Evolutionary conservation across 163 green algal species (phyloP).

Genomic region (Scenedesmus sp.): DNA sequence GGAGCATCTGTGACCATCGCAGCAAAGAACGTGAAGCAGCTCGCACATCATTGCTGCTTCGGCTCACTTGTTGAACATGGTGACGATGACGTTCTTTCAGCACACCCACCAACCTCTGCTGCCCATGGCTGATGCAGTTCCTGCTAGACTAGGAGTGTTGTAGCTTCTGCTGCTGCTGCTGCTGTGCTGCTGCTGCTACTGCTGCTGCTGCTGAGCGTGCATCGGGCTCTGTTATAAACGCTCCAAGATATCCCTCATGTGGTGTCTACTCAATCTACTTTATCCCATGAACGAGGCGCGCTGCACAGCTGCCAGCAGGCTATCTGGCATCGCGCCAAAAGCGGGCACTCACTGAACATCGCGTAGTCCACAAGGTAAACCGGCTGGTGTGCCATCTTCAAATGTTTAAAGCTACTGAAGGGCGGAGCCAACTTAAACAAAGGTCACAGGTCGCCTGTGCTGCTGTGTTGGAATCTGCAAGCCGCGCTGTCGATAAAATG

Average conservation of each 20-base stretch:
- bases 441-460: background rate
- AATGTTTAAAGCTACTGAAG: background rate
- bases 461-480: background rate
- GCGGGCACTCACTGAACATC: constrained; percentile 2
- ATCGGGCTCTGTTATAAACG: too few relatives aligned
- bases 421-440: background rate
- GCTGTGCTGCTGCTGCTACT: background rate
- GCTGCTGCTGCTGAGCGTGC: background rate
- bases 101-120: background rate
- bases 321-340: background rate
- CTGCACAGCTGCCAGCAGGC: background rate
- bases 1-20: constrained; percentile 15
- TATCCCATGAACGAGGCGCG: too few relatives aligned
- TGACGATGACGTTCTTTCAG: too few relatives aligned
- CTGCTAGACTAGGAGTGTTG: too few relatives aligned
- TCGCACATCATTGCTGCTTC: too few relatives aligned
- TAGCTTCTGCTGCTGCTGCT: background rate
- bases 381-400: background rate
- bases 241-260: too few relatives aligned
- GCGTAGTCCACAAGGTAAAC: constrained; percentile 31
- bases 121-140: background rate
- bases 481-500: background rate
- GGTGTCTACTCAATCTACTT: background rate
- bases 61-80: too few relatives aligned
- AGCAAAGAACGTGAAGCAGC: background rate